Evolutionary conservation across 192 early-diverging fungal species (phyloP).

Genomic region (Gaertneriomyces sp.): DNA sequence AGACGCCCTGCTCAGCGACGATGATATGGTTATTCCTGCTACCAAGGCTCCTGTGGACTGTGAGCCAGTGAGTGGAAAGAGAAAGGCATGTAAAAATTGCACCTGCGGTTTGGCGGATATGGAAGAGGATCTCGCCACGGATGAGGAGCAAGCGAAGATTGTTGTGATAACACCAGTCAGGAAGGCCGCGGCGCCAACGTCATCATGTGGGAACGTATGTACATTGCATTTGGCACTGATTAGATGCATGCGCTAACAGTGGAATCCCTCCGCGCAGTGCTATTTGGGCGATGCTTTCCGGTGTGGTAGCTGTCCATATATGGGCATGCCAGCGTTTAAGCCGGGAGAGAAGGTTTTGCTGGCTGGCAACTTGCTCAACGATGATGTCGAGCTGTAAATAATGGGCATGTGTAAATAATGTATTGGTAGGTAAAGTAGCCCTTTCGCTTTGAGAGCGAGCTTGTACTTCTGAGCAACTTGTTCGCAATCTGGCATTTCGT

Average conservation of each 20-base stretch:
- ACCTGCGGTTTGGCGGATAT: constrained; percentile 86
- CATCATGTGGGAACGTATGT: constrained; percentile 63
- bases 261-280: constrained; percentile 49
- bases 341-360: constrained; percentile 90
- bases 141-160: constrained; percentile 29
- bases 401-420: too few species aligned
- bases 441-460: too few species aligned
- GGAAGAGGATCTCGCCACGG: constrained; percentile 46
- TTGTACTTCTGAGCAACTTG: too few species aligned
- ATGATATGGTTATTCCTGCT: constrained; percentile 61
- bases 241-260: neutral
- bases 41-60: constrained; percentile 60
- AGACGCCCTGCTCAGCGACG: constrained; percentile 81
- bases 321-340: constrained; percentile 96
- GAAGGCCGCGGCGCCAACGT: constrained; percentile 41
- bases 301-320: constrained; percentile 90
- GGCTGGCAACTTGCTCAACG: constrained; percentile 70
- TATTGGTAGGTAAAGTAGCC: too few species aligned
- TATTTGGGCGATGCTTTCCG: constrained; percentile 96
- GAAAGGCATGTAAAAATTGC: constrained; percentile 98
- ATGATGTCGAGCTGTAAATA: constrained; percentile 51
- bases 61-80: constrained; percentile 63
- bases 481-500: too few species aligned
- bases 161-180: constrained; percentile 36
- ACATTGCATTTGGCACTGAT: neutral